Evolutionary conservation across 164 flowering plant genomes (phyloP).

Genomic region (Vitis rupestris): DNA sequence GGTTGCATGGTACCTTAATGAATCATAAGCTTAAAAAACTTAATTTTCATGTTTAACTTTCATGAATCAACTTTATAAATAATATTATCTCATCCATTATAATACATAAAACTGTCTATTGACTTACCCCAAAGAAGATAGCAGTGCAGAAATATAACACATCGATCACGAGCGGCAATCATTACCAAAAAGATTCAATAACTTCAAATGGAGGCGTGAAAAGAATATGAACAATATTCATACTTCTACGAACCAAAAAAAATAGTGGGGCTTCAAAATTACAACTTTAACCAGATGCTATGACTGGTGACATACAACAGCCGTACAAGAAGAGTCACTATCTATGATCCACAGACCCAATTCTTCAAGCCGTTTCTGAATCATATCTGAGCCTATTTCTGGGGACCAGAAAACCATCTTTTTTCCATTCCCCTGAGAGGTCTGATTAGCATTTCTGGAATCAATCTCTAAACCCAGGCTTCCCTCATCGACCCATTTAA

Average conservation of each 20-base stretch:
- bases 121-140: too few relatives aligned
- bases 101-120: too few relatives aligned
- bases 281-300: slow-evolving; percentile 20
- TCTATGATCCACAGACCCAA: slow-evolving; percentile 66
- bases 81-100: too few relatives aligned
- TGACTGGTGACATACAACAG: slow-evolving; percentile 69
- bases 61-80: too few relatives aligned
- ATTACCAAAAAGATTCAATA: too few relatives aligned
- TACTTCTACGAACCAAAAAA: not conserved
- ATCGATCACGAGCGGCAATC: too few relatives aligned
- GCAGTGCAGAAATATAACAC: too few relatives aligned
- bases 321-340: slow-evolving; percentile 65
- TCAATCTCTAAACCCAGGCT: slow-evolving; percentile 31
- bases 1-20: too few relatives aligned
- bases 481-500: slow-evolving; percentile 42
- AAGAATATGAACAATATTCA: not conserved
- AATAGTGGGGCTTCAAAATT: not conserved
- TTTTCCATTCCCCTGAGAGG: slow-evolving; percentile 26
- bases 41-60: too few relatives aligned
- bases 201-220: not conserved
- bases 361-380: slow-evolving; percentile 43
- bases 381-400: slow-evolving; percentile 22
- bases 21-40: too few relatives aligned
- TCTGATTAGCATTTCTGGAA: slow-evolving; percentile 13
- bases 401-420: slow-evolving; percentile 61